Percentiles rank a stretch among this genome's conserved stretches.
Evolutionary conservation across 495 filamentous ascomycete species (phyloP).

Genomic region (Talaromyces borbonicus): DNA sequence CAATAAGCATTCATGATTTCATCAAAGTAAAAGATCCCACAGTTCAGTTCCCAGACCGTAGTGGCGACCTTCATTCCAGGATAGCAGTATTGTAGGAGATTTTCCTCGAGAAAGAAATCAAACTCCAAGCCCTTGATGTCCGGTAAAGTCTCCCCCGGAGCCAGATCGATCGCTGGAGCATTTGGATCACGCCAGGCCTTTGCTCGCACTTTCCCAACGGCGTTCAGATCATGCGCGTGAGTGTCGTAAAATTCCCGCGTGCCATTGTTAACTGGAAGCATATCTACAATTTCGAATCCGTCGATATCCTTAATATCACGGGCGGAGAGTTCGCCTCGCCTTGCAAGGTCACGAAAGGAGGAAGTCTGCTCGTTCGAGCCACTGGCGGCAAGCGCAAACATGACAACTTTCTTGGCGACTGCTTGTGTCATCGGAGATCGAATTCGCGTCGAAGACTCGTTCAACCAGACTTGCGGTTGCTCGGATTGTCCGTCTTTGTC

Average conservation of each 20-base stretch:
- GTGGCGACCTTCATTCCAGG: slow-evolving; percentile 70
- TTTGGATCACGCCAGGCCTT: slow-evolving; percentile 33
- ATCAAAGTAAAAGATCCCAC: slow-evolving; percentile 52
- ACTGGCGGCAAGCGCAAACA: slow-evolving; percentile 30
- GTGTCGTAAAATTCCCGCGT: slow-evolving; percentile 31
- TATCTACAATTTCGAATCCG: slow-evolving; percentile 47
- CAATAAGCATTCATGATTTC: slow-evolving; percentile 43
- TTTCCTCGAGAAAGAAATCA: slow-evolving; percentile 60
- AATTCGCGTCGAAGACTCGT: slow-evolving; percentile 15
- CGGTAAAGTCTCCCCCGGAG: slow-evolving; percentile 26
- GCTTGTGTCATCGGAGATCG: slow-evolving; percentile 23
- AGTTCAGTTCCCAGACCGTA: slow-evolving; percentile 50
- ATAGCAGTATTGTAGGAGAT: slow-evolving; percentile 49
- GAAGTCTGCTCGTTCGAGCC: slow-evolving; percentile 27
- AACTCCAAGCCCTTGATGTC: slow-evolving; percentile 27
- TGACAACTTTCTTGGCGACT: slow-evolving; percentile 34
- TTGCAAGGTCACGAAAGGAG: slow-evolving; percentile 19
- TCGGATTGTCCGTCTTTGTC: slow-evolving; percentile 18
- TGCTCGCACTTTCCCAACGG: slow-evolving; percentile 35
- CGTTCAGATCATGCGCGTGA: slow-evolving; percentile 24
- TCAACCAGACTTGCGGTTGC: slow-evolving; percentile 23
- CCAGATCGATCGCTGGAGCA: slow-evolving; percentile 31
- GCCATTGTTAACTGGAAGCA: slow-evolving; percentile 30
- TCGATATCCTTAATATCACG: slow-evolving; percentile 32
- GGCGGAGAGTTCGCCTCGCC: slow-evolving; percentile 18